phyloP scores from a whole-genome alignment of 768 basidiomycete genomes.

The Rhodotorula graminis region DNA sequence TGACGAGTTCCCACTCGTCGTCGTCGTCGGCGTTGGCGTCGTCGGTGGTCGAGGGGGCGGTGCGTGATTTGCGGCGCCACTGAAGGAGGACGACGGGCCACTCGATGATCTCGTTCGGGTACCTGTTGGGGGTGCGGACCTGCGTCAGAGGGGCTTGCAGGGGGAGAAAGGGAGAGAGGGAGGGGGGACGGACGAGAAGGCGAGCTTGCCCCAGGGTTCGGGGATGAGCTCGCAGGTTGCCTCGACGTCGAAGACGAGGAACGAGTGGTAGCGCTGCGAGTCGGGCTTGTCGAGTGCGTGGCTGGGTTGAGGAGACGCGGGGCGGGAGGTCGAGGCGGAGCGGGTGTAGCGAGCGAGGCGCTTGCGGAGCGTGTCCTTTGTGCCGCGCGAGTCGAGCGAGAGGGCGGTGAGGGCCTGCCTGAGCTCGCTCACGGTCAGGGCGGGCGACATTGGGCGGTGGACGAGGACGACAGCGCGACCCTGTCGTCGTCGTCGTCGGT shows the following conservation, averaged over 20 bases:
- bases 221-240: conserved; percentile 59
- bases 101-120: conserved; percentile 88
- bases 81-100: conserved; percentile 83
- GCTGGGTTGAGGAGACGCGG: neutral
- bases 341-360: conserved; percentile 35
- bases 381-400: conserved; percentile 47
- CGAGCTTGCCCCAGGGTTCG: conserved; percentile 39
- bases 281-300: neutral
- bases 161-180: no score
- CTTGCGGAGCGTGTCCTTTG: conserved; percentile 48
- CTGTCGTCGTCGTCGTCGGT: neutral
- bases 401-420: conserved; percentile 43
- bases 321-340: conserved; percentile 8
- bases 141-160: neutral
- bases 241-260: conserved; percentile 84
- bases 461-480: no score
- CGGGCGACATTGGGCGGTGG: neutral
- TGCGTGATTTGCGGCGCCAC: conserved; percentile 52
- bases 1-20: conserved; percentile 55
- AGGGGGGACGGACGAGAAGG: conserved; percentile 27
- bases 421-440: conserved; percentile 43
- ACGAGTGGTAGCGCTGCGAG: conserved; percentile 57
- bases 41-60: neutral
- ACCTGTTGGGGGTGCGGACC: conserved; percentile 47
- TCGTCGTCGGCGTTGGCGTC: conserved; percentile 51